Percentiles rank a stretch among this genome's conserved stretches.
These are phyloP conservation scores for Vigna trinervia DNA, from an alignment of 306 rosid genomes.

Conservation along the genomic window DNA sequence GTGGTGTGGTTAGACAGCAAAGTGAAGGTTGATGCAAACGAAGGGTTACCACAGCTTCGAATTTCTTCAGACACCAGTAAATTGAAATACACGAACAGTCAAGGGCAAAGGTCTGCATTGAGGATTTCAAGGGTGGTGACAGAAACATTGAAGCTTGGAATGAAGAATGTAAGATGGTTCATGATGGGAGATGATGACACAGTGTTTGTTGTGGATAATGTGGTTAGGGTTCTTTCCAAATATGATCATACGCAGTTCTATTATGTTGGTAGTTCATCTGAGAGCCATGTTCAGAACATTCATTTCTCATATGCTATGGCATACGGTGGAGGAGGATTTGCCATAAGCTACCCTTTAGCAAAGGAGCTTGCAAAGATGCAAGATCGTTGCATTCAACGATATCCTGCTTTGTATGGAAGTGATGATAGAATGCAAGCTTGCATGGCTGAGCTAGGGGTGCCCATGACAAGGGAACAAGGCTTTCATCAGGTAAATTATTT, in stretches of 20 bases:
- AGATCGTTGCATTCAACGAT: slow-evolving; percentile 24
- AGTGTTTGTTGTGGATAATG: not conserved
- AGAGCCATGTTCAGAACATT: slow-evolving; percentile 22
- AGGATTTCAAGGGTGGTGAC: slow-evolving; percentile 18
- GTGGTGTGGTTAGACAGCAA: slow-evolving; percentile 70
- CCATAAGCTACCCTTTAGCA: not conserved
- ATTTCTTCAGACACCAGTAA: slow-evolving; percentile 60
- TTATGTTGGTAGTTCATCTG: slow-evolving; percentile 17
- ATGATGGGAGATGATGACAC: slow-evolving; percentile 35
- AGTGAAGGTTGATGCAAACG: slow-evolving; percentile 33
- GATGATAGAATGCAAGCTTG: slow-evolving; percentile 34
- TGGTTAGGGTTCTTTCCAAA: slow-evolving; percentile 13
- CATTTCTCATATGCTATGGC: slow-evolving; percentile 29
- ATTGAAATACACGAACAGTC: slow-evolving; percentile 55
- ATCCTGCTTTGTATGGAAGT: slow-evolving; percentile 17
- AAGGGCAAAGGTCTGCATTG: slow-evolving; percentile 5
- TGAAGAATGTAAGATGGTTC: slow-evolving; percentile 32
- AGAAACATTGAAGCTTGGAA: slow-evolving; percentile 6
- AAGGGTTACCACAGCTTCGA: slow-evolving; percentile 63
- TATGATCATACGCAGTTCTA: not conserved
- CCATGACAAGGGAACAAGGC: not conserved
- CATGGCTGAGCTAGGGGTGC: slow-evolving; percentile 21
- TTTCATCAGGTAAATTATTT: slow-evolving; percentile 8
- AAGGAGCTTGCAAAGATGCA: slow-evolving; percentile 4
- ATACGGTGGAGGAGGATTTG: slow-evolving; percentile 22